Base-by-base conservation (phyloP, 352 stramenopile species). In the Phytophthora pini region DNA sequence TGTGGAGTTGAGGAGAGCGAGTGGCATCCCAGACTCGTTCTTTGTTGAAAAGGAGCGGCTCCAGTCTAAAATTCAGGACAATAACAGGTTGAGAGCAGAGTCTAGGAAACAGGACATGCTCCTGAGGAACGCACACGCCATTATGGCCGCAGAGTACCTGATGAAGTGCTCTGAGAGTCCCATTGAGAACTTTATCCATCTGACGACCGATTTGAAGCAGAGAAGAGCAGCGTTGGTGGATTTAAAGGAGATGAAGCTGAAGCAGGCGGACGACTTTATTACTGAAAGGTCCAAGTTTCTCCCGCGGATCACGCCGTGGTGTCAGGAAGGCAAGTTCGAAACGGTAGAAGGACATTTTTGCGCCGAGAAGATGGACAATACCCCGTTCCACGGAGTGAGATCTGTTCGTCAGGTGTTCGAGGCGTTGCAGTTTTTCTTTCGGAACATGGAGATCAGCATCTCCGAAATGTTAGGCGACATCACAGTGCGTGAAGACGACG, bases 371-470 rank as follows among this genome's bases (percentile, higher is more conserved):
- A 87, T 87, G 51, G 79, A 87, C 40, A 80, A 83, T 34, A 78
- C 79, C 31, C 80, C 78, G 38, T 88, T 89, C 36, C 36, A 59
- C 6, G 70, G 65, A 7, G 66, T 73, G 4, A 27, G 61, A 4
- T 76, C 66, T 0, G 72, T 89, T 8, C 61, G 69, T 1, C 70
- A 84, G 27, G 75, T 91, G 27, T 87, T 82, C 27, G 80, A 89
- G 31, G 80, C 82, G 12, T 72, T 86, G 24, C 67, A 73, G 54
- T 81, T 78, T 51, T 89, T 81, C 67, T 72, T 84, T n/a, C 41
- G 64, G n/a, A 88, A 87, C 38, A 76, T 85, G 50, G 80, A 91
- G 46, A 80, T 84, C 43, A 80, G 55, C 29, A 79, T 88, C 57
- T 87, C 80, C 0, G 77, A 91, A 39, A 75, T 74, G 44, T 56